These are phyloP conservation scores for Biscogniauxia mediterranea DNA, from an alignment of 2,329 filamentous ascomycete genomes.

Conservation along the genomic window DNA sequence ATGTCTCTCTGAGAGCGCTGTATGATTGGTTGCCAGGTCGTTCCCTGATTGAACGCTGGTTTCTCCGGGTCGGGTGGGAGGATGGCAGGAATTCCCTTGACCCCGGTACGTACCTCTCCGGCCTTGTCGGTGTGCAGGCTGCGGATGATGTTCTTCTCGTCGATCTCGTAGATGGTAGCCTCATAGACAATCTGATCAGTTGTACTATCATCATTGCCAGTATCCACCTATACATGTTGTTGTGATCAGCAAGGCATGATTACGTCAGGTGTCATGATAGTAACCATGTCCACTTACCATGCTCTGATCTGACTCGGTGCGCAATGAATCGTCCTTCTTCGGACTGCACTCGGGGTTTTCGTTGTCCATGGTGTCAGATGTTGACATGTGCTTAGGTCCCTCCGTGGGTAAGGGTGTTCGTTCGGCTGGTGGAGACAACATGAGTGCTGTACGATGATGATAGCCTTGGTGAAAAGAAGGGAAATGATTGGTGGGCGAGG, in stretches of 20 bases:
- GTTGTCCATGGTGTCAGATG: neutral
- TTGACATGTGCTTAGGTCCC: neutral
- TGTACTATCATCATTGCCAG: neutral
- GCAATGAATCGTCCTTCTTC: neutral
- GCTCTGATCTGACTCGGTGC: neutral
- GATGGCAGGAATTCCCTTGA: neutral
- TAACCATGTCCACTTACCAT: neutral
- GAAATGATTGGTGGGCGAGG: too few species aligned
- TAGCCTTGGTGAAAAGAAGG: too few species aligned
- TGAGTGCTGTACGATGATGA: neutral
- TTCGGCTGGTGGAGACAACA: neutral
- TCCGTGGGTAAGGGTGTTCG: neutral
- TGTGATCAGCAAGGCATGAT: neutral
- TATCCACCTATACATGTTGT: neutral
- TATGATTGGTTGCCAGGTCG: neutral
- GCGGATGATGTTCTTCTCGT: constrained; percentile 5
- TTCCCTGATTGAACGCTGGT: neutral
- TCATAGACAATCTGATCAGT: neutral
- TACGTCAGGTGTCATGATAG: neutral
- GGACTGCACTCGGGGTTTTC: neutral
- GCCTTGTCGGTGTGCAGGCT: neutral
- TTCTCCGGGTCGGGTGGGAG: neutral
- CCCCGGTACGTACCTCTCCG: neutral
- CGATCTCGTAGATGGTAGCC: constrained; percentile 1
- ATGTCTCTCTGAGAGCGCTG: constrained; percentile 1